These are phyloP conservation scores for Boletus rufocinnamomeus DNA, from an alignment of 768 basidiomycete species.

Conservation along the genomic window DNA sequence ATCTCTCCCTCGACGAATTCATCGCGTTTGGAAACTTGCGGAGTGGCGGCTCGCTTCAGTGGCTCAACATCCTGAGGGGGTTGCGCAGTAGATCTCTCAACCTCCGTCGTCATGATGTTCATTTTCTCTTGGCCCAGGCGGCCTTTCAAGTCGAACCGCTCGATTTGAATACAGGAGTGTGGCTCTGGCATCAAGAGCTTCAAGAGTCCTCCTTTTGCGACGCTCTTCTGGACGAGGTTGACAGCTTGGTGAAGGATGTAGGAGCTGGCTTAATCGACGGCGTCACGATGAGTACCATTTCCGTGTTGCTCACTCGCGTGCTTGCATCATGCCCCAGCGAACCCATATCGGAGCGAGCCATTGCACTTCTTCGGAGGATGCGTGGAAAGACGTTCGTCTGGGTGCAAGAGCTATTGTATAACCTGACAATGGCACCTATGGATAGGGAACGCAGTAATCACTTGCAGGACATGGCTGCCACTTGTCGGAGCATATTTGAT, in stretches of 20 bases:
- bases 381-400: neutral
- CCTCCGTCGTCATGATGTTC: neutral
- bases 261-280: constrained; percentile 22
- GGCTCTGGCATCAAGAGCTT: neutral
- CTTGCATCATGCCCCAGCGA: neutral
- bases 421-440: neutral
- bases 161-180: neutral
- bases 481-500: neutral
- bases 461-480: neutral
- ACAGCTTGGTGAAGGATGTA: neutral
- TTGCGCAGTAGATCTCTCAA: neutral
- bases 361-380: neutral
- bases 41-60: neutral
- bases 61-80: neutral
- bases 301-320: constrained; percentile 23
- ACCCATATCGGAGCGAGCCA: neutral
- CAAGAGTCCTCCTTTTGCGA: neutral
- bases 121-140: neutral
- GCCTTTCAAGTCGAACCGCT: constrained; percentile 25
- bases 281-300: constrained; percentile 30
- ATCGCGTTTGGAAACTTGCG: neutral
- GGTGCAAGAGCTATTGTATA: neutral
- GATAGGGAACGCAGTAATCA: neutral
- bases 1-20: neutral
- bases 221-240: neutral